Conservation (phyloP, 768 basidiomycete genomes). For the Tremella fuciformis region DNA sequence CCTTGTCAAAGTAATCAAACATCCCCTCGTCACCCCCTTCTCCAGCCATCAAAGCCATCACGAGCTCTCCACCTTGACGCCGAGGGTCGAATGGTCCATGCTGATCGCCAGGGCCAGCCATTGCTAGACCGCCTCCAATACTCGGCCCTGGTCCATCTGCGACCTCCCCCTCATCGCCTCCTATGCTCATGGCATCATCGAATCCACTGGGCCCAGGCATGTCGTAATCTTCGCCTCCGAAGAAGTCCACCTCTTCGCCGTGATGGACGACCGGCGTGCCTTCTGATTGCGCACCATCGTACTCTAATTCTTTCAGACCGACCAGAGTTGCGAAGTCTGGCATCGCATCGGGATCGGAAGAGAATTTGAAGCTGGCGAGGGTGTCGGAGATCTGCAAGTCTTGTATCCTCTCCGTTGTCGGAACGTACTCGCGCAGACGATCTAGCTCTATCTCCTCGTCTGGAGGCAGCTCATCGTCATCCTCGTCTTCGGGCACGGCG, state of each 20-base stretch:
- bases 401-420: slow-evolving; percentile 64
- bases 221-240: slow-evolving; percentile 47
- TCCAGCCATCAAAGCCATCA: slow-evolving; percentile 78
- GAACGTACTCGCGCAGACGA: slow-evolving; percentile 62
- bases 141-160: slow-evolving; percentile 53
- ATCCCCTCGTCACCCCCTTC: slow-evolving; percentile 59
- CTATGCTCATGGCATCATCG: slow-evolving; percentile 40
- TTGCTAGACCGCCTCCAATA: slow-evolving; percentile 25
- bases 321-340: slow-evolving; percentile 58
- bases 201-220: slow-evolving; percentile 35
- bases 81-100: slow-evolving; percentile 79
- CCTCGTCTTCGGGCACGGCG: slow-evolving; percentile 62
- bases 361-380: slow-evolving; percentile 76
- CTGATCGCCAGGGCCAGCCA: slow-evolving; percentile 53
- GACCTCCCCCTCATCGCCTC: slow-evolving; percentile 56
- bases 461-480: slow-evolving; percentile 64
- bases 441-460: slow-evolving; percentile 58
- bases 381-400: slow-evolving; percentile 76
- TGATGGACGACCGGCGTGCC: not conserved
- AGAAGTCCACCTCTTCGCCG: slow-evolving; percentile 37
- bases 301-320: slow-evolving; percentile 32
- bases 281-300: slow-evolving; percentile 4
- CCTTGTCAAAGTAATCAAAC: slow-evolving; percentile 85
- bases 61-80: slow-evolving; percentile 64
- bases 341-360: slow-evolving; percentile 60